Conservation (phyloP, 2,329 filamentous ascomycete genomes). For the Lecanicillium sp. region DNA sequence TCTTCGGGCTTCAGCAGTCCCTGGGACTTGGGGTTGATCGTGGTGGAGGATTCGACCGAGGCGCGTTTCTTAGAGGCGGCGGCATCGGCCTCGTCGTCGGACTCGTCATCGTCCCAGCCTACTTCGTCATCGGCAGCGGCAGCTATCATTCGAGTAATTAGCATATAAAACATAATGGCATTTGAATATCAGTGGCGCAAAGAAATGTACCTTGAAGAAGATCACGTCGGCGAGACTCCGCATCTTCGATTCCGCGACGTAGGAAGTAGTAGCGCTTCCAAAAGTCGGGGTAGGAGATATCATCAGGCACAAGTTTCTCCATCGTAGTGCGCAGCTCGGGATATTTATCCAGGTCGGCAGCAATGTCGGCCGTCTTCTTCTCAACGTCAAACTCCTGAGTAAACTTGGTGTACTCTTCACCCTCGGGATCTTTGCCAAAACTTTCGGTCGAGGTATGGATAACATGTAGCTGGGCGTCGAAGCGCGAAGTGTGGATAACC, state of each 20-base stretch:
- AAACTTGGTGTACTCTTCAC: slow-evolving; percentile 70
- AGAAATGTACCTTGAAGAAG: slow-evolving; percentile 69
- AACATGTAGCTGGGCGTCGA: slow-evolving; percentile 92
- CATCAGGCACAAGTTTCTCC: slow-evolving; percentile 93
- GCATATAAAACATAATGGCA: slow-evolving; percentile 9
- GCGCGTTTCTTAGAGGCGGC: slow-evolving; percentile 33
- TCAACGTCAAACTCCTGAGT: slow-evolving; percentile 70
- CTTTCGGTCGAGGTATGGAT: slow-evolving; percentile 81
- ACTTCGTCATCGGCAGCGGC: slow-evolving; percentile 68
- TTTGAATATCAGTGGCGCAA: neutral
- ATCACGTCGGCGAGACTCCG: slow-evolving; percentile 82
- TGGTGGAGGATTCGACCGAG: slow-evolving; percentile 53
- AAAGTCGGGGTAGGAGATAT: slow-evolving; percentile 82
- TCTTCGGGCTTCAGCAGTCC: slow-evolving; percentile 55
- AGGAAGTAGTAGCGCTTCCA: slow-evolving; percentile 97
- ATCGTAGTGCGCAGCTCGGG: slow-evolving; percentile 79
- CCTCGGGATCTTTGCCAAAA: slow-evolving; percentile 75
- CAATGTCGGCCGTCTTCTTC: slow-evolving; percentile 77
- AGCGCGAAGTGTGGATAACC: slow-evolving; percentile 88
- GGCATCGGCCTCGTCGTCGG: slow-evolving; percentile 41
- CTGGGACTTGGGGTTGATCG: slow-evolving; percentile 48
- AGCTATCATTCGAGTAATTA: slow-evolving; percentile 36
- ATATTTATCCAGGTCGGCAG: slow-evolving; percentile 76
- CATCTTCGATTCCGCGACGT: slow-evolving; percentile 84
- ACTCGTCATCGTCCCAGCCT: slow-evolving; percentile 64